A percentile compares a stretch with the other conserved stretches of the same genome.
phyloP scores from a whole-genome alignment of 2,329 filamentous ascomycete genomes.

The Sclerotinia trifoliorum region DNA sequence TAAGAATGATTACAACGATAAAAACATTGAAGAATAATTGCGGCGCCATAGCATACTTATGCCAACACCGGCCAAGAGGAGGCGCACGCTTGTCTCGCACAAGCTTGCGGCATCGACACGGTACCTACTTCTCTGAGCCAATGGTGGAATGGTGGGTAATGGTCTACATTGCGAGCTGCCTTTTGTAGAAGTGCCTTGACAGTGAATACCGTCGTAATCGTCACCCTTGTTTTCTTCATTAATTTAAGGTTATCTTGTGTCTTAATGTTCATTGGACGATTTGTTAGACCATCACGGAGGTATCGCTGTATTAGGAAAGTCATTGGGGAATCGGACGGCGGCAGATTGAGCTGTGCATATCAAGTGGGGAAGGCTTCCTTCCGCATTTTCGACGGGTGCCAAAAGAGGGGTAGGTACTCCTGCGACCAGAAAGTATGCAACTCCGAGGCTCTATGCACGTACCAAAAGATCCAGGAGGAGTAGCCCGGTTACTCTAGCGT shows the following conservation, averaged over 20 bases:
- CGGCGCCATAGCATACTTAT: slow-evolving; percentile 19
- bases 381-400: slow-evolving; percentile 5
- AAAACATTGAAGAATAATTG: not conserved
- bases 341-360: not conserved
- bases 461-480: no score
- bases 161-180: slow-evolving; percentile 9
- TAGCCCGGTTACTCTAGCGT: no score
- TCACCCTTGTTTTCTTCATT: not conserved
- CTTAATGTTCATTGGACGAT: slow-evolving; percentile 3
- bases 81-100: slow-evolving; percentile 1
- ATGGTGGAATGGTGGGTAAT: slow-evolving; percentile 10
- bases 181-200: slow-evolving; percentile 5
- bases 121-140: slow-evolving; percentile 23
- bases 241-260: slow-evolving; percentile 20
- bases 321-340: slow-evolving; percentile 6
- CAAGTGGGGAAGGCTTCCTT: slow-evolving; percentile 12
- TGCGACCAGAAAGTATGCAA: no score
- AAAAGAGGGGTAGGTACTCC: not conserved
- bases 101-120: slow-evolving; percentile 14
- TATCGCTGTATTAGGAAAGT: slow-evolving; percentile 19
- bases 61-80: slow-evolving; percentile 16
- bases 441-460: no score
- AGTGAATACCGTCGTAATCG: slow-evolving; percentile 3
- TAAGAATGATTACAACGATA: slow-evolving; percentile 15
- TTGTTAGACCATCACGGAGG: slow-evolving; percentile 12